Evolutionary conservation across 148 eudicot genomes (phyloP), one percentile per base, ranked within the genome.

Genomic region (Nyssa sinensis): DNA sequence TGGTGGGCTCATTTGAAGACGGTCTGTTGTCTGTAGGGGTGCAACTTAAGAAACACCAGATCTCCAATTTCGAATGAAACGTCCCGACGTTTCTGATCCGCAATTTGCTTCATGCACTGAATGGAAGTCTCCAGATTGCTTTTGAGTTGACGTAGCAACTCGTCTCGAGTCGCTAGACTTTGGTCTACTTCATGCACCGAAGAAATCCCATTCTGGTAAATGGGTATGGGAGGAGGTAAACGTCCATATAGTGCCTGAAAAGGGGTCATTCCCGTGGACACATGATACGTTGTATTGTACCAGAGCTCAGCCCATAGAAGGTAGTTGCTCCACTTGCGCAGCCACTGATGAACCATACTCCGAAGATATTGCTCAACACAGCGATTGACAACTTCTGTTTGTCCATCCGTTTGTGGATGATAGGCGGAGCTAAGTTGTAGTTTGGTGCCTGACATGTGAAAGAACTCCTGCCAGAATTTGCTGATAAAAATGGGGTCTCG

Each of bases 381-480:
- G 34, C 29, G n/a, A 63, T 31, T n/a, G n/a, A n/a, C n/a, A n/a
- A n/a, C n/a, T n/a, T n/a, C n/a, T n/a, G n/a, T n/a, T n/a, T n/a
- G n/a, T n/a, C n/a, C n/a, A n/a, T n/a, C n/a, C n/a, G n/a, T n/a
- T n/a, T n/a, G n/a, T n/a, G n/a, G n/a, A n/a, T n/a, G n/a, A n/a
- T n/a, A n/a, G n/a, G n/a, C n/a, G n/a, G n/a, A n/a, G n/a, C n/a
- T n/a, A n/a, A n/a, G n/a, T n/a, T n/a, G n/a, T n/a, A n/a, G n/a
- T n/a, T n/a, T n/a, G n/a, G n/a, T n/a, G n/a, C n/a, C n/a, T n/a
- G n/a, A n/a, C n/a, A n/a, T n/a, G n/a, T n/a, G n/a, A n/a, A n/a
- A n/a, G n/a, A n/a, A n/a, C n/a, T 63, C 67, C 21, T 31, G 67
- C 67, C 67, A 63, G 8, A 63, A 29, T 28, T 31, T 63, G 67